Percentiles rank a stretch among this genome's conserved stretches.
Evolutionary conservation across 805 yeast species (phyloP).

Genomic region (Ogataea chonburiensis): DNA sequence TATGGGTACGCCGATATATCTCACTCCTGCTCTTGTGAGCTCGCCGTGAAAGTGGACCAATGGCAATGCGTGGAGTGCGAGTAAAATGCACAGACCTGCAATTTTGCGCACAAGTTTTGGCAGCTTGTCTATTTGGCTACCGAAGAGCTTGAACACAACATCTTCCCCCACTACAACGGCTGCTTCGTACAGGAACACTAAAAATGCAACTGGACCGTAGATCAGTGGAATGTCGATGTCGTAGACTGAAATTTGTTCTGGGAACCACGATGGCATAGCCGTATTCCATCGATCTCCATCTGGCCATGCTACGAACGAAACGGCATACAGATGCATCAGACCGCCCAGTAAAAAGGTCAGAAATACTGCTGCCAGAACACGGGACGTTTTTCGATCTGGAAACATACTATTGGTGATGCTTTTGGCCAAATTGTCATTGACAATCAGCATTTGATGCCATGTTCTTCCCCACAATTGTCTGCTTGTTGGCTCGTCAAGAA

Average conservation of each 20-base stretch:
- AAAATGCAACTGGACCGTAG: neutral
- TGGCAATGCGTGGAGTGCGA: neutral
- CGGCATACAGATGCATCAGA: slow-evolving; percentile 2
- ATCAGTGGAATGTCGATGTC: neutral
- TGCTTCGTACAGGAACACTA: neutral
- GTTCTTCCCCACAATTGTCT: slow-evolving; percentile 11
- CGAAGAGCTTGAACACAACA: slow-evolving; percentile 1
- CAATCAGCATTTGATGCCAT: slow-evolving; percentile 12
- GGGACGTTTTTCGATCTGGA: neutral
- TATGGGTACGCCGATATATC: no score
- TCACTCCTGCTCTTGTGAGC: neutral
- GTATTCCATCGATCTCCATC: slow-evolving; percentile 2
- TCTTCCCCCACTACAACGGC: neutral
- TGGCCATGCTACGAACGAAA: slow-evolving; percentile 3
- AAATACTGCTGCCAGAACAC: neutral
- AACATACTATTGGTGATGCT: neutral
- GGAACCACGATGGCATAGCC: neutral
- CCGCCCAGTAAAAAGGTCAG: slow-evolving; percentile 8
- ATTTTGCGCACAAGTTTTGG: neutral
- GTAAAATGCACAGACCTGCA: neutral
- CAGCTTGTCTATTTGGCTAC: neutral
- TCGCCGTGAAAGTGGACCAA: neutral
- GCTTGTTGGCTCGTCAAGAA: slow-evolving; percentile 4
- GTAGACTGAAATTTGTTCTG: neutral
- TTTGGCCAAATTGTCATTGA: slow-evolving; percentile 4